These are phyloP conservation scores for Thalassiosira livingstoniorum DNA, from an alignment of 352 stramenopile species.

Conservation along the genomic window DNA sequence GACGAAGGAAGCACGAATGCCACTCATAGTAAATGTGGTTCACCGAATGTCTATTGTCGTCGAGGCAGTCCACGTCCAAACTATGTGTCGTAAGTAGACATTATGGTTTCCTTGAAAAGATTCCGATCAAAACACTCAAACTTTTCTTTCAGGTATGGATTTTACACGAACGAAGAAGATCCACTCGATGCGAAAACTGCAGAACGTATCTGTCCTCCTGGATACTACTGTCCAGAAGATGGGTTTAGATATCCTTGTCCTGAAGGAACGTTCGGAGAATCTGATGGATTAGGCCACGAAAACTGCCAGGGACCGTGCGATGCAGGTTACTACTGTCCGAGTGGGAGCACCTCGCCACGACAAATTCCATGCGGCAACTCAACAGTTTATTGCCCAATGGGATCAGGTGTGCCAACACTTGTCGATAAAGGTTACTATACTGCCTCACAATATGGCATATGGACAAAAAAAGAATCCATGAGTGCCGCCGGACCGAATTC, in stretches of 20 bases:
- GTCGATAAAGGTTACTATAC: constrained; percentile 55
- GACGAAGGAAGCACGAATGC: constrained; percentile 33
- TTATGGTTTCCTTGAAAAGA: not conserved
- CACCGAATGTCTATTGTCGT: constrained; percentile 50
- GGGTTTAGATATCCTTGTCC: constrained; percentile 33
- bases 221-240: constrained; percentile 44
- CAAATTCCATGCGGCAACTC: constrained; percentile 54
- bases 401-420: constrained; percentile 21
- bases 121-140: not conserved
- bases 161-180: constrained; percentile 49
- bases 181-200: constrained; percentile 33
- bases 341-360: constrained; percentile 32
- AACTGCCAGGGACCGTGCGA: constrained; percentile 39
- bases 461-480: constrained; percentile 25
- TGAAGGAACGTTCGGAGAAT: constrained; percentile 25
- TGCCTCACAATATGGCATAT: constrained; percentile 25
- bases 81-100: constrained; percentile 39
- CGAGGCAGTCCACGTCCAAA: constrained; percentile 26
- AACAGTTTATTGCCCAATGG: constrained; percentile 48
- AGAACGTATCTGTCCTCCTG: constrained; percentile 43
- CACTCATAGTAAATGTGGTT: constrained; percentile 47
- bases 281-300: constrained; percentile 17
- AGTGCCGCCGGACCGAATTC: constrained; percentile 45
- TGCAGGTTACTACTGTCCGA: constrained; percentile 43
- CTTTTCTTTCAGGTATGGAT: constrained; percentile 36